Evolutionary conservation across 2,329 filamentous ascomycete species (phyloP).

Genomic region (Pyrenophora seminiperda): DNA sequence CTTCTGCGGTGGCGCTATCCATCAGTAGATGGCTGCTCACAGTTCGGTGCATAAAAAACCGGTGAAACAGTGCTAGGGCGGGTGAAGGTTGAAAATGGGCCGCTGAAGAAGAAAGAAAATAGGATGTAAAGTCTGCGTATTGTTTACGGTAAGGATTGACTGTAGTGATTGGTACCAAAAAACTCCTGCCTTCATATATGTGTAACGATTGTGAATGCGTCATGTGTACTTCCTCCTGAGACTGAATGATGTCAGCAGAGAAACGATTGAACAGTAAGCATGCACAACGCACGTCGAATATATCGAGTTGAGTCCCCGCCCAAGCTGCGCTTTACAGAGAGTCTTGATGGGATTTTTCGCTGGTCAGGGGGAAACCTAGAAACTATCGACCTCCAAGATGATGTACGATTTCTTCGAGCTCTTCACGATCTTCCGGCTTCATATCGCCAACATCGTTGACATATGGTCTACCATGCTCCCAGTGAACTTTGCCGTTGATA

Average conservation of each 20-base stretch:
- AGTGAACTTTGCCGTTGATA: constrained; percentile 13
- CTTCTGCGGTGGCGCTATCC: constrained; percentile 9
- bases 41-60: constrained; percentile 6
- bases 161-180: too few relatives aligned
- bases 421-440: constrained; percentile 1
- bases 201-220: neutral
- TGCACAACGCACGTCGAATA: too few relatives aligned
- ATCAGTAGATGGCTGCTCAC: constrained; percentile 13
- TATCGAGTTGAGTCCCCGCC: too few relatives aligned
- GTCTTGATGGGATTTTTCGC: neutral
- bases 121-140: neutral
- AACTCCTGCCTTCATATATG: neutral
- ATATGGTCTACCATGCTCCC: constrained; percentile 9
- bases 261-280: too few relatives aligned
- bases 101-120: neutral
- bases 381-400: constrained; percentile 3
- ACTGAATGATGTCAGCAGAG: too few relatives aligned
- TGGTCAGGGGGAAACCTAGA: neutral
- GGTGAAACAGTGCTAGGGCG: constrained; percentile 3
- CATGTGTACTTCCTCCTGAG: too few relatives aligned
- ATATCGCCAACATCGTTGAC: constrained; percentile 2
- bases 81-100: neutral
- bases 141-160: too few relatives aligned
- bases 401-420: constrained; percentile 5
- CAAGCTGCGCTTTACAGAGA: too few relatives aligned